Evolutionary conservation across 192 early-diverging fungal genomes (phyloP).

Genomic region (Umbelopsis isabellina): DNA sequence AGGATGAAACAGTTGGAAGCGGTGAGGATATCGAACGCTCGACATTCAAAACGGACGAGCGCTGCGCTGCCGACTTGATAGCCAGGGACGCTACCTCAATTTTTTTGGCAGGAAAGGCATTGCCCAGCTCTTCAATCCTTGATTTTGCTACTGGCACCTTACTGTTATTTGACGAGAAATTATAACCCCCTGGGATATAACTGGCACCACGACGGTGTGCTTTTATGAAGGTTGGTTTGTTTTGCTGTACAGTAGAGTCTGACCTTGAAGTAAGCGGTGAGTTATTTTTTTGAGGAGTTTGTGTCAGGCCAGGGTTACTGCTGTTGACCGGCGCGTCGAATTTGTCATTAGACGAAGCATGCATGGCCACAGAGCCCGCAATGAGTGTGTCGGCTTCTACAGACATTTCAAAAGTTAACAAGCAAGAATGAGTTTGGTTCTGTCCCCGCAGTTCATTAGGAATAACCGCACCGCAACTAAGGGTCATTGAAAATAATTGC

Average conservation of each 20-base stretch:
- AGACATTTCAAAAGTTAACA: not conserved
- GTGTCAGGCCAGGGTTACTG: not conserved
- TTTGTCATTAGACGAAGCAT: not conserved
- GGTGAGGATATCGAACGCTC: constrained; percentile 12
- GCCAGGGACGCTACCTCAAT: constrained; percentile 20
- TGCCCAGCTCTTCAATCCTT: not conserved
- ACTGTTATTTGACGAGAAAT: not conserved
- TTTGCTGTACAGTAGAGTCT: not conserved
- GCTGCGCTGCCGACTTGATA: constrained; percentile 12
- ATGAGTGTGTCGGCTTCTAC: not conserved
- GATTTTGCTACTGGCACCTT: not conserved
- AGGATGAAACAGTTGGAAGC: constrained; percentile 11
- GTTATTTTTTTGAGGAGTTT: not conserved
- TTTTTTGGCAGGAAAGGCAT: constrained; percentile 19
- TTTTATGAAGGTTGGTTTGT: constrained; percentile 2
- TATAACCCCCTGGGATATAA: constrained; percentile 18
- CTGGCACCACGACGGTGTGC: constrained; percentile 15
- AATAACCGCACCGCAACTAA: not conserved
- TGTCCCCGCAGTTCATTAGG: not conserved
- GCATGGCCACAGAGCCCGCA: not conserved
- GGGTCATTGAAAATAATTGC: constrained; percentile 16
- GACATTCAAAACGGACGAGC: constrained; percentile 5
- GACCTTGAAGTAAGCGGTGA: constrained; percentile 15
- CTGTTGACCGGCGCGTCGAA: too few species aligned
- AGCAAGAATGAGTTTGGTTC: not conserved